A percentile compares a stretch with the other conserved stretches of the same genome.
phyloP scores from a whole-genome alignment of 2,329 filamentous ascomycete genomes.

The Ophiostoma himal-ulmi region DNA sequence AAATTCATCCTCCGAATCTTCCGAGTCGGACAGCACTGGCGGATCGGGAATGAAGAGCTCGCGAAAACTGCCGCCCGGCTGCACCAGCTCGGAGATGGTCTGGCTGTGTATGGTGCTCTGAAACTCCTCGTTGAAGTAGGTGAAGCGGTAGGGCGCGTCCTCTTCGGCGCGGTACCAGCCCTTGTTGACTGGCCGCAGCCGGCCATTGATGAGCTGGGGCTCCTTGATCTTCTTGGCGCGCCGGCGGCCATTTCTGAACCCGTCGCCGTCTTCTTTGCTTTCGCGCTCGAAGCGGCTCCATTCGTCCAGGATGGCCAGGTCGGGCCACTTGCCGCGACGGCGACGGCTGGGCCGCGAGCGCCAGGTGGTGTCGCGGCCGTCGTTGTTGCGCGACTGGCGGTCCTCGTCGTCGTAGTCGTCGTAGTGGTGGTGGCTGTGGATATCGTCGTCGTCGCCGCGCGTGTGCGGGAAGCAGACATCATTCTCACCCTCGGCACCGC shows the following conservation, averaged over 20 bases:
- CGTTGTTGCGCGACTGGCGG: slow-evolving; percentile 19
- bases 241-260: slow-evolving; percentile 35
- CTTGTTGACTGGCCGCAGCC: slow-evolving; percentile 71
- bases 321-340: slow-evolving; percentile 74
- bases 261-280: slow-evolving; percentile 63
- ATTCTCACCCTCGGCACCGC: slow-evolving; percentile 50
- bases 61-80: slow-evolving; percentile 74
- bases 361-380: slow-evolving; percentile 9
- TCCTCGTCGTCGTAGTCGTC: slow-evolving; percentile 20
- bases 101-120: slow-evolving; percentile 94
- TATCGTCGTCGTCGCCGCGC: slow-evolving; percentile 63
- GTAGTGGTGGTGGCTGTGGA: slow-evolving; percentile 31
- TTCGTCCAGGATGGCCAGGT: slow-evolving; percentile 75
- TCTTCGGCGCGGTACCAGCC: slow-evolving; percentile 83
- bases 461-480: slow-evolving; percentile 90
- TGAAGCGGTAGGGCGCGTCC: slow-evolving; percentile 88
- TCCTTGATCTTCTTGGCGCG: slow-evolving; percentile 89
- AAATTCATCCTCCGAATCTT: slow-evolving; percentile 49
- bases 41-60: slow-evolving; percentile 90
- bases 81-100: slow-evolving; percentile 86
- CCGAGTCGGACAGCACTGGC: slow-evolving; percentile 65
- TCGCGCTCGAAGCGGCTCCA: slow-evolving; percentile 92
- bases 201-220: slow-evolving; percentile 83
- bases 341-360: slow-evolving; percentile 36
- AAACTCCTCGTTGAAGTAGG: slow-evolving; percentile 97